Conservation (phyloP, 768 basidiomycete species). For the Goffeauzyma gilvescens region DNA sequence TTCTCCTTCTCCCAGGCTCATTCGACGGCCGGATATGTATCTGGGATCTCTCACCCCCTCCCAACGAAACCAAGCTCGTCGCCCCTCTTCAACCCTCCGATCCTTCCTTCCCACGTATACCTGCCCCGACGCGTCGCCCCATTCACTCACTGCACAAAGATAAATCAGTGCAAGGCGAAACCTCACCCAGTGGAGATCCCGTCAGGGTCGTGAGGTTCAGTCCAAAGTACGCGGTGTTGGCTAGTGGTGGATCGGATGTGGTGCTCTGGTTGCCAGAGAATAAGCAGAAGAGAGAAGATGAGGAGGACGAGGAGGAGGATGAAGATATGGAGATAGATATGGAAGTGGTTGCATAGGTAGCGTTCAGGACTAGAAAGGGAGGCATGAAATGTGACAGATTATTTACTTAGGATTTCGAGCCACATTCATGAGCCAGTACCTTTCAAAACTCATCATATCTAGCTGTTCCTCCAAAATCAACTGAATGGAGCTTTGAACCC, state of each 20-base stretch:
- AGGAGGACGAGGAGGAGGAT: constrained; percentile 8
- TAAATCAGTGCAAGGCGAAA: no score
- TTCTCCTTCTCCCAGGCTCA: constrained; percentile 18
- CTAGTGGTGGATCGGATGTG: constrained; percentile 39
- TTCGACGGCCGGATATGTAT: constrained; percentile 58
- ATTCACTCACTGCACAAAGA: constrained; percentile 1
- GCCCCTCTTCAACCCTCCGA: background rate
- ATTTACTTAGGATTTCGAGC: no score
- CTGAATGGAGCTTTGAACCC: no score
- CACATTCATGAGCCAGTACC: no score
- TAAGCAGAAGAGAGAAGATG: constrained; percentile 14
- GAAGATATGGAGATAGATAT: no score
- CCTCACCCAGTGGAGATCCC: no score
- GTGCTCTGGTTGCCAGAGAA: constrained; percentile 56
- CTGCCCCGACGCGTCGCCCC: background rate
- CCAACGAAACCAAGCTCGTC: constrained; percentile 7
- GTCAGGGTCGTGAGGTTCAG: constrained; percentile 77
- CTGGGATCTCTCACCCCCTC: constrained; percentile 55
- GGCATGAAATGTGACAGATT: no score
- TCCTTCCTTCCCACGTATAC: background rate
- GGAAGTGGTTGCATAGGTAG: no score
- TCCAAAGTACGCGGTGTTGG: constrained; percentile 70
- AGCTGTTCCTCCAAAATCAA: no score
- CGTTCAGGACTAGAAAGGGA: no score
- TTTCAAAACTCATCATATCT: no score